These are phyloP conservation scores for Stagonosporopsis tanaceti DNA, from an alignment of 2,329 filamentous ascomycete genomes.

Conservation along the genomic window DNA sequence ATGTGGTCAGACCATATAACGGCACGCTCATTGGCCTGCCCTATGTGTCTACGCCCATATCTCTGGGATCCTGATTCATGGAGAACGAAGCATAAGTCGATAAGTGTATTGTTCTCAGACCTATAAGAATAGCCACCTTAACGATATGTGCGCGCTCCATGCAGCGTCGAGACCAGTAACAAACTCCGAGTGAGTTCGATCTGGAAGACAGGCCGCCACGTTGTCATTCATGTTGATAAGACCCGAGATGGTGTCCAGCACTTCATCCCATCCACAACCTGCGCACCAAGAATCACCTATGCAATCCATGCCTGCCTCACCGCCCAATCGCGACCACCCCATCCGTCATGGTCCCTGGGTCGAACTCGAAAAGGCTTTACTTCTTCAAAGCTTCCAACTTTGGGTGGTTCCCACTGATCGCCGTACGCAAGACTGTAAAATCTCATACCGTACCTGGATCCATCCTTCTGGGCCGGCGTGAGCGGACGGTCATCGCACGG, in stretches of 20 bases:
- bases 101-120: background rate
- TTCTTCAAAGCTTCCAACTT: background rate
- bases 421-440: constrained; percentile 24
- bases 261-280: background rate
- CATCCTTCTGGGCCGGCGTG: constrained; percentile 26
- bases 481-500: constrained; percentile 25
- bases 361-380: constrained; percentile 22
- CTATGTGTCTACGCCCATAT: background rate
- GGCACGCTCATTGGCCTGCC: background rate
- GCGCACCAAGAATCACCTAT: background rate
- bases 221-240: background rate
- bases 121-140: background rate
- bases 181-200: background rate
- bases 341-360: constrained; percentile 27
- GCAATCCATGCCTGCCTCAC: constrained; percentile 12
- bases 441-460: constrained; percentile 28
- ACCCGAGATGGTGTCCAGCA: background rate
- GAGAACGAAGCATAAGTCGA: background rate
- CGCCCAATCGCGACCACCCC: constrained; percentile 36
- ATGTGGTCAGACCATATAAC: constrained; percentile 10
- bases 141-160: background rate
- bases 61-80: background rate
- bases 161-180: background rate
- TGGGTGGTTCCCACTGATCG: constrained; percentile 25
- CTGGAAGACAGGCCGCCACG: background rate